A percentile compares a stretch with the other conserved stretches of the same genome.
Conservation (phyloP, 169 alveolate genomes). For the Eimeria zaria region DNA sequence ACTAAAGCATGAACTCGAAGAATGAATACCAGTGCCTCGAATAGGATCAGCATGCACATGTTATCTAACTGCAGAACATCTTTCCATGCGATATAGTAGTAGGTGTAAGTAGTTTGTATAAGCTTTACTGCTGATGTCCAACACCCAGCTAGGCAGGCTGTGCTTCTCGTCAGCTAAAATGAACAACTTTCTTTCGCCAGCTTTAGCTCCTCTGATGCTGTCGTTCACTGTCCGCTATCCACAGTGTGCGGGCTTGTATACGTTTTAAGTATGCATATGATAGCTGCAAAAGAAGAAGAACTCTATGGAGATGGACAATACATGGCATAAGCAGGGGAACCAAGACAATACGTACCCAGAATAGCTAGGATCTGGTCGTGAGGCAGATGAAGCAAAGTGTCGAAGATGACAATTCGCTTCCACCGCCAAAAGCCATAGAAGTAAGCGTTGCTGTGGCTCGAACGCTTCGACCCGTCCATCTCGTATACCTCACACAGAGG, state of each 20-base stretch:
- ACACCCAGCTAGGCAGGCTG: not conserved
- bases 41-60: not conserved
- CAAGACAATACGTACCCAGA: slow-evolving; percentile 88
- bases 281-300: not conserved
- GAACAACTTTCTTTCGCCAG: not conserved
- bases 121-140: not conserved
- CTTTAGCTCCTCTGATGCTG: not conserved
- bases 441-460: slow-evolving; percentile 98
- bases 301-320: not conserved
- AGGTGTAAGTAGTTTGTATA: not conserved
- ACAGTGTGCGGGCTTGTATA: not conserved
- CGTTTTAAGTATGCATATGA: not conserved
- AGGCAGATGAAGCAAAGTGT: slow-evolving; percentile 94
- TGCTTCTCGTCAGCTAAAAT: not conserved
- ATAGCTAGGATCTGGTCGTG: slow-evolving; percentile 96
- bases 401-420: slow-evolving; percentile 97
- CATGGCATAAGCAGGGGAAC: not conserved
- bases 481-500: slow-evolving; percentile 96
- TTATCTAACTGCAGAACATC: not conserved
- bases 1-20: not conserved
- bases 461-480: slow-evolving; percentile 96
- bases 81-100: not conserved
- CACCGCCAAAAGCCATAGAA: slow-evolving; percentile 97
- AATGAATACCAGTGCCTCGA: not conserved
- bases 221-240: not conserved